Percentiles rank a stretch among this genome's conserved stretches.
Conservation (phyloP, 1,284 basidiomycete genomes). For the Inonotus hispidus region DNA sequence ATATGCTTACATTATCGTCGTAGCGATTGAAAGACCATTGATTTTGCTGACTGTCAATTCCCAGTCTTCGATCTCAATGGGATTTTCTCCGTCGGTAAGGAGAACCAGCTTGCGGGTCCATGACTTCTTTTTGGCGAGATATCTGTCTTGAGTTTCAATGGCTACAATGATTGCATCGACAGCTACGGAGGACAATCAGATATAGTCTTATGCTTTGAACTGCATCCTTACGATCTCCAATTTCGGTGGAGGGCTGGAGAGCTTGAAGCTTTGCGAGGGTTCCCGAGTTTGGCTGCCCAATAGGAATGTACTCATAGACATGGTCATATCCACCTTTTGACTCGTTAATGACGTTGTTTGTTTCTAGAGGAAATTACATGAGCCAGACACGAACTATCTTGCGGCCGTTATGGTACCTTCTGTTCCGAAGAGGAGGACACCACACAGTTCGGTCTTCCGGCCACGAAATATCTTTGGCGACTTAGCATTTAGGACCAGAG, state of each 20-base stretch:
- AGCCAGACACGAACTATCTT: constrained; percentile 3
- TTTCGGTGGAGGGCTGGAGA: constrained; percentile 52
- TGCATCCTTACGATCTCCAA: constrained; percentile 62
- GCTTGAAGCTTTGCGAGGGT: constrained; percentile 72
- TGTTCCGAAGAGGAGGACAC: constrained; percentile 79
- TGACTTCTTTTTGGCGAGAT: constrained; percentile 58
- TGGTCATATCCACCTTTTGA: constrained; percentile 67
- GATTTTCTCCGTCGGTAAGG: constrained; percentile 76
- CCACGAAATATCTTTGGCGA: constrained; percentile 72
- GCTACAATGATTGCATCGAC: constrained; percentile 85
- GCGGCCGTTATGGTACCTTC: constrained; percentile 44
- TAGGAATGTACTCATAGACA: constrained; percentile 73
- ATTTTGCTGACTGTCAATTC: constrained; percentile 69
- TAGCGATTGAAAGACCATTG: constrained; percentile 47
- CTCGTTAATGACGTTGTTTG: constrained; percentile 67
- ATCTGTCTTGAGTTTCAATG: constrained; percentile 66
- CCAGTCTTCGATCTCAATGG: constrained; percentile 68
- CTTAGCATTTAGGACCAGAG: constrained; percentile 6
- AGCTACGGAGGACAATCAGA: constrained; percentile 40
- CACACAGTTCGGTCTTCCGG: constrained; percentile 89
- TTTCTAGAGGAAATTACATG: constrained; percentile 41
- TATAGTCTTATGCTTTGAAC: constrained; percentile 22
- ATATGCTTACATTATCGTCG: constrained; percentile 61
- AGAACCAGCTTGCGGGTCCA: constrained; percentile 82
- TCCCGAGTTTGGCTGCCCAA: constrained; percentile 68